Base-by-base conservation (phyloP, 1,284 basidiomycete genomes). In the Leccinum subrobustum region DNA sequence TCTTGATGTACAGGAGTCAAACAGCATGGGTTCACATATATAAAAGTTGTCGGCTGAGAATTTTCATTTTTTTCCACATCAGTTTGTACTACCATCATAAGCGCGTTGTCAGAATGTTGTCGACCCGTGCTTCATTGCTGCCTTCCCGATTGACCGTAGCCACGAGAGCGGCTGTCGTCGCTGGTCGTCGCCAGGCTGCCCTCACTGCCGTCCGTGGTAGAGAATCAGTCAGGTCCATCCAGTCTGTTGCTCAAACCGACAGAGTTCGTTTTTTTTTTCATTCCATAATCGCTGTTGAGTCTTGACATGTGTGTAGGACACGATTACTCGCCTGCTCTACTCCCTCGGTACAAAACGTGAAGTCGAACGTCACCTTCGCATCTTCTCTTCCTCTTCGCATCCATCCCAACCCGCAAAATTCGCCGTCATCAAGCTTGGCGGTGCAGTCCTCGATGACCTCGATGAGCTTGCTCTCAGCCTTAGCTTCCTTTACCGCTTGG, bases 311-410 rank as follows among this genome's bases (percentile, higher is more conserved):
- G 16, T 23, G 18, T 64, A 95, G 93, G 93, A 96, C 72, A 96
- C 93, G 3, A 96, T 96, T 68, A 94, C 94, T 58, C 89, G 95
- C 56, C 81, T 98, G 20, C 83, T 98, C 50, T 97, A 97, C 79
- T 97, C 95, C 39, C 90, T 98, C 65, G 95, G 95, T 54, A 93
- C 92, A 27, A 94, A 96, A 72, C 91, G 94, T 66, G 95, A 98
- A 76, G 95, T 98, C 64, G 95, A 96, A 75, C 88, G 95, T 67
- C 95, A 98, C 79, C 88, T 98, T 53, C 89, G 95, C 58, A 97
- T 98, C 73, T 98, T 98, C 75, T 95, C 93, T 12, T 89, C 92
- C 27, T 89, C 92, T 44, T 92, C 92, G 11, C 89, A 94, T 69
- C 84, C 89, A 1, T 86, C 88, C 18, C 85, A 92, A 60, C 89